Base-by-base conservation (phyloP, 345 rosid genomes). In the Cardamine resedifolia region DNA sequence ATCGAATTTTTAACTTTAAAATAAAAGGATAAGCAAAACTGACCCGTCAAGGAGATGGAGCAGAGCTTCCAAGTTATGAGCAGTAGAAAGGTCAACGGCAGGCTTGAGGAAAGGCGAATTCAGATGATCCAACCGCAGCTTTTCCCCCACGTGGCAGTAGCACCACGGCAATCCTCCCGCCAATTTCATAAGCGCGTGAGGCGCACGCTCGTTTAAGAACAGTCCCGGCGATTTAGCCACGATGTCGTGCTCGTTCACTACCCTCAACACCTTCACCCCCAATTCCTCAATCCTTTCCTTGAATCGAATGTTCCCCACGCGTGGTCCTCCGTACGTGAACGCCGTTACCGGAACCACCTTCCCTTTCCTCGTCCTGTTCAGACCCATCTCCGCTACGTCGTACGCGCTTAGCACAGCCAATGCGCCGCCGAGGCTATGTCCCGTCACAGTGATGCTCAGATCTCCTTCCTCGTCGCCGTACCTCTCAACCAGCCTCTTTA, bases 11-110 rank as follows among this genome's bases (percentile, higher is more conserved):
- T 10, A 36, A 36, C 70, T 27, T 27, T 3, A 12, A 24, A 28
- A n/a, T 6, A 23, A 52, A 52, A 55, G 11, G 11, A 3, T 0
- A n/a, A 8, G 31, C 30, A 38, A 12, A 31, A 82, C 91, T 69
- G 33, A 90, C 92, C 94, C 96, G 56, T 90, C 94, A n/a, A 88
- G 82, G 68, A 90, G 64, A 63, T 90, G 96, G 80, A 90, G 63
- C 31, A 60, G 84, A 59, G 89, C 91, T 72, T 90, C 95, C 78
- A 90, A 74, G 64, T 90, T 83, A 72, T 90, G 97, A 3, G 87
- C 78, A 18, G 81, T 80, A 4, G 36, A 77, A 5, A 78, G 86
- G 43, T 87, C 89, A 4, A 31, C 71, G 4, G 81, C 72, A 0
- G 70, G 82, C 24, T 86, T 84, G 44, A 90, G 58, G 33, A 86